Conservation (phyloP, 116 monocot genomes). For the Dioscorea cayenensis region DNA sequence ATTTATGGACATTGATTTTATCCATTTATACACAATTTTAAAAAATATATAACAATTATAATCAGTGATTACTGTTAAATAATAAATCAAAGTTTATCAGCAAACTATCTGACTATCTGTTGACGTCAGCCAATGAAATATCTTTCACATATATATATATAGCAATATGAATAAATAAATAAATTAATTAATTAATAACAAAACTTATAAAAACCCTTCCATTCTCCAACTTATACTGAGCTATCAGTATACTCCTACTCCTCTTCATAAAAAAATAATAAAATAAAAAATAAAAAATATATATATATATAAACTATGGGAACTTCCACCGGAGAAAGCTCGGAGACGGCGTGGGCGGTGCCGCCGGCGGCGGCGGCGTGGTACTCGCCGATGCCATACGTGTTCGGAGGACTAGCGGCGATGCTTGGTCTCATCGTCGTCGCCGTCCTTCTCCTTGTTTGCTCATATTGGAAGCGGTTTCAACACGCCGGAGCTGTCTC, state of each 20-base stretch:
- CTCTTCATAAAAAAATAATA: not conserved
- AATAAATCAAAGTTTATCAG: too few species aligned
- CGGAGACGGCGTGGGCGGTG: not conserved
- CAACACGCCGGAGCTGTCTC: not conserved
- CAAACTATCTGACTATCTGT: too few species aligned
- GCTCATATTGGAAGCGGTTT: slow-evolving; percentile 76
- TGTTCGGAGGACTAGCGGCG: slow-evolving; percentile 84
- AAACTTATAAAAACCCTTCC: too few species aligned
- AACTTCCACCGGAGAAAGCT: slow-evolving; percentile 1
- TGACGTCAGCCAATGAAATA: too few species aligned
- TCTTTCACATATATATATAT: too few species aligned
- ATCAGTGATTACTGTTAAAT: too few species aligned
- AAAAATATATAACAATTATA: too few species aligned
- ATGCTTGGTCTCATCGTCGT: slow-evolving; percentile 64
- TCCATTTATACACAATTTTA: too few species aligned
- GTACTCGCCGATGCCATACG: slow-evolving; percentile 81
- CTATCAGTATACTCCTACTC: not conserved
- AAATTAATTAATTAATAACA: too few species aligned
- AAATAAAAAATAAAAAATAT: not conserved
- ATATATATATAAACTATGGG: not conserved
- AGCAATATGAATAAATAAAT: too few species aligned
- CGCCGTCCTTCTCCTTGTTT: slow-evolving; percentile 50
- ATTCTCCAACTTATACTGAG: too few species aligned
- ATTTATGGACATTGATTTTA: too few species aligned
- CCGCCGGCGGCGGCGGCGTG: slow-evolving; percentile 18